phyloP scores from a whole-genome alignment of 768 basidiomycete species.

The Mycena vitilis region DNA sequence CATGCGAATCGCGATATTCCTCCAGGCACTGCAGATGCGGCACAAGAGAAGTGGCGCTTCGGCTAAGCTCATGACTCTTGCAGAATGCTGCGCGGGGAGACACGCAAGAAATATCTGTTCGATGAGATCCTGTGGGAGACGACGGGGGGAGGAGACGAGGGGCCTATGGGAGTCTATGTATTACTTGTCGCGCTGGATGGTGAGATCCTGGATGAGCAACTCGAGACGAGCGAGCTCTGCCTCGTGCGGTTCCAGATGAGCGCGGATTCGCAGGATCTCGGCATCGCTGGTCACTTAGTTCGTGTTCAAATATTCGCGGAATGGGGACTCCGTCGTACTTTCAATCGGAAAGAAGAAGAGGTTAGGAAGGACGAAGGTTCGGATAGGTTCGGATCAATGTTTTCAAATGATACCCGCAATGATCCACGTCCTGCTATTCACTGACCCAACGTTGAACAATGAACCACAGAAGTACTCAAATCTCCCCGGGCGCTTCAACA shows the following conservation, averaged over 20 bases:
- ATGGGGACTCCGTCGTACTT: neutral
- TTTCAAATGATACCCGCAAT: too few species aligned
- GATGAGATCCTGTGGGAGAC: constrained; percentile 2
- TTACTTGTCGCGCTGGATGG: neutral
- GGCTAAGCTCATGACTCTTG: constrained; percentile 1
- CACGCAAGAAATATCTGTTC: constrained; percentile 16
- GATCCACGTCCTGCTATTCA: too few species aligned
- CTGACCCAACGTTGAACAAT: too few species aligned
- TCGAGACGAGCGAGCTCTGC: neutral
- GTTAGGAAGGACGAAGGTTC: too few species aligned
- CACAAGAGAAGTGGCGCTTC: constrained; percentile 41
- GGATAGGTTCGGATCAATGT: too few species aligned
- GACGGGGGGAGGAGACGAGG: constrained; percentile 4
- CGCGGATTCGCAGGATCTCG: neutral
- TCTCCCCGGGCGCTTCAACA: too few species aligned
- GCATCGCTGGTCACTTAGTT: neutral
- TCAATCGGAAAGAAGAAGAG: too few species aligned
- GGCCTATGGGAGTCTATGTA: constrained; percentile 3
- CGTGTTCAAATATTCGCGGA: neutral
- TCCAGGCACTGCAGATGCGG: constrained; percentile 43
- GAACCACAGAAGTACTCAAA: too few species aligned
- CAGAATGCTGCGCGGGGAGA: neutral
- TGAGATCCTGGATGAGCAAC: constrained; percentile 3
- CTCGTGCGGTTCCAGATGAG: neutral
- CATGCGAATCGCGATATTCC: constrained; percentile 27